Conservation (phyloP, 2,329 filamentous ascomycete genomes). For the Metarhizium sp. region DNA sequence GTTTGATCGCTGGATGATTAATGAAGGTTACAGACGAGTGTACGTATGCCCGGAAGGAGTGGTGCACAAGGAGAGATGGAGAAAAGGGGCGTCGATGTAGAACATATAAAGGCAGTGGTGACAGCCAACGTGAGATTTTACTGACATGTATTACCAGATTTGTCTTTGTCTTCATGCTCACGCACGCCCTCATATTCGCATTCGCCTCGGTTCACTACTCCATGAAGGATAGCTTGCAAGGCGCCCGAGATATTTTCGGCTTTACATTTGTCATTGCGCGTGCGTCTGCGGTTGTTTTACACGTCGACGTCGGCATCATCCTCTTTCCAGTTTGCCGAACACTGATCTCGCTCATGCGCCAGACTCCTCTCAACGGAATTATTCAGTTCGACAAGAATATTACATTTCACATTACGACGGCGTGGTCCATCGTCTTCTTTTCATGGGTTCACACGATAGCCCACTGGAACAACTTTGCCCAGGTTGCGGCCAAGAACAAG, state of each 20-base stretch:
- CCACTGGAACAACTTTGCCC: slow-evolving; percentile 80
- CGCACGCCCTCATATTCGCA: slow-evolving; percentile 68
- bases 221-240: slow-evolving; percentile 64
- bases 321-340: slow-evolving; percentile 78
- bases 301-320: slow-evolving; percentile 73
- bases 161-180: slow-evolving; percentile 63
- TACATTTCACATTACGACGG: slow-evolving; percentile 76
- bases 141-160: slow-evolving; percentile 39
- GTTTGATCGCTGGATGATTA: slow-evolving; percentile 83
- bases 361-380: slow-evolving; percentile 76
- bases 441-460: slow-evolving; percentile 80
- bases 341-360: slow-evolving; percentile 69
- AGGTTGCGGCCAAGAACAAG: slow-evolving; percentile 64
- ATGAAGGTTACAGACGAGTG: slow-evolving; percentile 75
- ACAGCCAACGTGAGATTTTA: background rate
- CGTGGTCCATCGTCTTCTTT: slow-evolving; percentile 84
- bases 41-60: slow-evolving; percentile 32
- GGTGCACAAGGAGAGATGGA: background rate
- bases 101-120: background rate
- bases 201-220: slow-evolving; percentile 76
- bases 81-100: background rate
- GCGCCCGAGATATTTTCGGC: slow-evolving; percentile 59
- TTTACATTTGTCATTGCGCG: slow-evolving; percentile 69
- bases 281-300: slow-evolving; percentile 65
- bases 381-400: slow-evolving; percentile 88